These are phyloP conservation scores for Sarocladium kiliense DNA, from an alignment of 2,329 filamentous ascomycete species.

Conservation along the genomic window DNA sequence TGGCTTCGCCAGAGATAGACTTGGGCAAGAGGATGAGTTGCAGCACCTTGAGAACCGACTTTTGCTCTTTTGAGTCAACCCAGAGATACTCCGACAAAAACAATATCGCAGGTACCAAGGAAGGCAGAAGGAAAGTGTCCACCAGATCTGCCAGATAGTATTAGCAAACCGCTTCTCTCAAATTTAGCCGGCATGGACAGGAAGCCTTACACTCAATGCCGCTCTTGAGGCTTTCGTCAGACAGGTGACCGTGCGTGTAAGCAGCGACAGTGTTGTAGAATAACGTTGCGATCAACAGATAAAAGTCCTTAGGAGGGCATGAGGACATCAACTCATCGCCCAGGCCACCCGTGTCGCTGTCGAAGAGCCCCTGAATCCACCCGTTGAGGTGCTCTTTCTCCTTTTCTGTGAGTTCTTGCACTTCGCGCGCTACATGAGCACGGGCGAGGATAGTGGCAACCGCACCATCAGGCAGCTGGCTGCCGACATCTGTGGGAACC, in stretches of 20 bases:
- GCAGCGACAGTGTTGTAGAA: constrained; percentile 73
- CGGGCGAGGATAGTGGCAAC: constrained; percentile 60
- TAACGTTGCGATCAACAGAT: constrained; percentile 69
- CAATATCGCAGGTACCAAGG: constrained; percentile 65
- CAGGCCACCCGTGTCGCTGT: constrained; percentile 66
- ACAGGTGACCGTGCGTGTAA: constrained; percentile 58
- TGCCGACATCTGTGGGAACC: constrained; percentile 58
- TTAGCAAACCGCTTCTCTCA: background rate
- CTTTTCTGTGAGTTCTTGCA: constrained; percentile 57
- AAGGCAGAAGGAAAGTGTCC: constrained; percentile 75
- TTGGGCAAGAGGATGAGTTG: constrained; percentile 66
- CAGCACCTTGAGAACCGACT: constrained; percentile 65
- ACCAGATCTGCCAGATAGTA: constrained; percentile 55
- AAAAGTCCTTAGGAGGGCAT: constrained; percentile 78
- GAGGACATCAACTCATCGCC: constrained; percentile 77
- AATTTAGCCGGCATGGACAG: constrained; percentile 1
- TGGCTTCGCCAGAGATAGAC: constrained; percentile 67
- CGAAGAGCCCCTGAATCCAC: constrained; percentile 76
- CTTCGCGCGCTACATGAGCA: constrained; percentile 50
- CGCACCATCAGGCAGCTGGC: constrained; percentile 56
- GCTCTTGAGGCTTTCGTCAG: constrained; percentile 65
- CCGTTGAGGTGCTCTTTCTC: constrained; percentile 63
- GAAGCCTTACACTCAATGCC: constrained; percentile 65
- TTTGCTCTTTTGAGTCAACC: constrained; percentile 60
- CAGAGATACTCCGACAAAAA: constrained; percentile 69